Conservation (phyloP, 2,329 filamentous ascomycete species). For the Immersiporthe knoxdaviesiana region DNA sequence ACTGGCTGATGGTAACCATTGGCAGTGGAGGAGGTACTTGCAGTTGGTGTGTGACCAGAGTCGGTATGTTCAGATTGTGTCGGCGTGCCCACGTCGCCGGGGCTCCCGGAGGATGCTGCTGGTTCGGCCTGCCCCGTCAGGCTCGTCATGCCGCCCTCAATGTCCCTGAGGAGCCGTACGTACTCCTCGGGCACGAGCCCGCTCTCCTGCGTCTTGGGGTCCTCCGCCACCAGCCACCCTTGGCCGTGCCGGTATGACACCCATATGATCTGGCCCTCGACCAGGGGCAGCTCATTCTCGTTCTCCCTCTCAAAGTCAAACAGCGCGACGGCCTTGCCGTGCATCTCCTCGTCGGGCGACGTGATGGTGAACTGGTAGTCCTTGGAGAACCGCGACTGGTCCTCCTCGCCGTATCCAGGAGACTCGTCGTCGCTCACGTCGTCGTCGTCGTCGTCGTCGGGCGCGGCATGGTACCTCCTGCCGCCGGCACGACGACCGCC, state of each 20-base stretch:
- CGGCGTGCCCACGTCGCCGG: conserved; percentile 62
- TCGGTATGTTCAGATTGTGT: conserved; percentile 61
- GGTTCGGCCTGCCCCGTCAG: conserved; percentile 65
- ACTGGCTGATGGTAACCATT: conserved; percentile 72
- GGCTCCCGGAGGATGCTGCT: conserved; percentile 47
- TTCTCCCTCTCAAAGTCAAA: conserved; percentile 96
- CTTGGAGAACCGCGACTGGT: conserved; percentile 81
- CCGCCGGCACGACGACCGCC: too few relatives aligned
- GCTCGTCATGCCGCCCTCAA: conserved; percentile 84
- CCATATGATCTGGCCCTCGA: conserved; percentile 94
- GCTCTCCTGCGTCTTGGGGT: conserved; percentile 91
- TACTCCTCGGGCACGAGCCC: conserved; percentile 97
- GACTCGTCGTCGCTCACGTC: conserved; percentile 61
- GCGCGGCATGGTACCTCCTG: conserved; percentile 54
- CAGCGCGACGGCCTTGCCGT: conserved; percentile 91
- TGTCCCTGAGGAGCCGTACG: conserved; percentile 87
- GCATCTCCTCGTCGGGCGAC: conserved; percentile 95
- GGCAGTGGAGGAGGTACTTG: conserved; percentile 44
- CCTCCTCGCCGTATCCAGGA: conserved; percentile 60
- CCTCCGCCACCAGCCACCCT: conserved; percentile 96
- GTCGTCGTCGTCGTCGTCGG: conserved; percentile 58
- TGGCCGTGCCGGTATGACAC: conserved; percentile 96
- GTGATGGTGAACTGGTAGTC: conserved; percentile 96
- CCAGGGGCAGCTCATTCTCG: conserved; percentile 90
- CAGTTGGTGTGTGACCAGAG: conserved; percentile 52